Percentiles rank a stretch among this genome's conserved stretches.
These are phyloP conservation scores for Alternaria atra DNA, from an alignment of 2,329 filamentous ascomycete species.

Conservation along the genomic window DNA sequence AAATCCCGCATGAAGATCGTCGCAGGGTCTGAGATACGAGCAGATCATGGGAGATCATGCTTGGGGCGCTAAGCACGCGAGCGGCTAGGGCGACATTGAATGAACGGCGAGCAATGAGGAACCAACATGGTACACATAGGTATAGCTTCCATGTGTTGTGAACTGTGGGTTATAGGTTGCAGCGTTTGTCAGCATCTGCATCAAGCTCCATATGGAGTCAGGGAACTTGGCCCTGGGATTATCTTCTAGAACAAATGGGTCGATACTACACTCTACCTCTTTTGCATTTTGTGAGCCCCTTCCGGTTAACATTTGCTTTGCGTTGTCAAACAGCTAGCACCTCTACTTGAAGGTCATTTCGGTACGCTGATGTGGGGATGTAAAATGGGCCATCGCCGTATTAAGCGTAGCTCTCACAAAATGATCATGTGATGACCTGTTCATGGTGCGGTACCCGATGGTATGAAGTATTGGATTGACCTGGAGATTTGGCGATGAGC, in stretches of 20 bases:
- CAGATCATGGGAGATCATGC: slow-evolving; percentile 15
- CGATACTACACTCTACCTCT: background rate
- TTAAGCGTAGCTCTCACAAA: background rate
- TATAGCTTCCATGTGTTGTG: background rate
- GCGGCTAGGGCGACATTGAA: background rate
- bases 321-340: background rate
- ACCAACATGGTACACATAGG: background rate
- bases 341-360: background rate
- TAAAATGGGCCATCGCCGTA: background rate
- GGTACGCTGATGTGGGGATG: background rate
- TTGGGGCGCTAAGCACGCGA: background rate
- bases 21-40: slow-evolving; percentile 18
- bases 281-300: background rate
- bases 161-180: background rate
- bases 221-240: too few relatives aligned
- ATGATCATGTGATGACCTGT: background rate
- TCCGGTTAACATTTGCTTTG: too few relatives aligned
- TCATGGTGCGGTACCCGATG: background rate
- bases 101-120: background rate
- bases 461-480: background rate
- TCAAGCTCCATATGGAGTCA: background rate
- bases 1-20: slow-evolving; percentile 5
- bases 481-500: background rate
- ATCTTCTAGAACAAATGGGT: background rate
- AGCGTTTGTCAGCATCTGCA: background rate